phyloP scores from a whole-genome alignment of 192 early-diverging fungal genomes.

The Coemansia sp. region DNA sequence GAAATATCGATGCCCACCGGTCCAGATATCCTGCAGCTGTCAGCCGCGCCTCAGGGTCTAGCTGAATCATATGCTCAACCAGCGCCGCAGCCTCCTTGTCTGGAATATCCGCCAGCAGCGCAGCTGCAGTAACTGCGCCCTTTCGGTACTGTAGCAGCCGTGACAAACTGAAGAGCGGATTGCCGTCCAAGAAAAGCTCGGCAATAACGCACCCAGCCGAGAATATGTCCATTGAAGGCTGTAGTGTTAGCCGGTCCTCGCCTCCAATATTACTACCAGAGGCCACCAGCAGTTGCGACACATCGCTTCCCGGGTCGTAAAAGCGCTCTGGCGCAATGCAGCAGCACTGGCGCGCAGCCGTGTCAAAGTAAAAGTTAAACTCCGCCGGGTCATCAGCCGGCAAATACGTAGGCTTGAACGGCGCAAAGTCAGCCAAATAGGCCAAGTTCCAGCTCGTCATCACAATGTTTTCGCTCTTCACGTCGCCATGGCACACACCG shows the following conservation, averaged over 20 bases:
- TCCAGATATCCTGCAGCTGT: slow-evolving; percentile 76
- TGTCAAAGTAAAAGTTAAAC: slow-evolving; percentile 97
- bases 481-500: slow-evolving; percentile 89
- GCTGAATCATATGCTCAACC: slow-evolving; percentile 85
- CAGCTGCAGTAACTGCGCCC: slow-evolving; percentile 62
- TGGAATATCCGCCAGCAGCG: slow-evolving; percentile 79
- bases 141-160: slow-evolving; percentile 87
- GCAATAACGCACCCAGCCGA: slow-evolving; percentile 89
- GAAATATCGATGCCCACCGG: slow-evolving; percentile 62
- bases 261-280: slow-evolving; percentile 5
- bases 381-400: slow-evolving; percentile 96
- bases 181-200: slow-evolving; percentile 92
- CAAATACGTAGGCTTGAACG: slow-evolving; percentile 88
- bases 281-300: slow-evolving; percentile 30
- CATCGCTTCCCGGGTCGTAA: slow-evolving; percentile 62
- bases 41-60: slow-evolving; percentile 71
- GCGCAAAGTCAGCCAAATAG: slow-evolving; percentile 85
- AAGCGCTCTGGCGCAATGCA: slow-evolving; percentile 97
- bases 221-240: slow-evolving; percentile 92
- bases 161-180: slow-evolving; percentile 86
- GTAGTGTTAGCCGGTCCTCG: slow-evolving; percentile 51
- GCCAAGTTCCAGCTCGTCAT: slow-evolving; percentile 97
- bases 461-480: slow-evolving; percentile 93
- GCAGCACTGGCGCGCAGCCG: slow-evolving; percentile 82
- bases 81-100: slow-evolving; percentile 74